Base-by-base conservation (phyloP, 164 flowering plant genomes). In the Dillenia turbinata region DNA sequence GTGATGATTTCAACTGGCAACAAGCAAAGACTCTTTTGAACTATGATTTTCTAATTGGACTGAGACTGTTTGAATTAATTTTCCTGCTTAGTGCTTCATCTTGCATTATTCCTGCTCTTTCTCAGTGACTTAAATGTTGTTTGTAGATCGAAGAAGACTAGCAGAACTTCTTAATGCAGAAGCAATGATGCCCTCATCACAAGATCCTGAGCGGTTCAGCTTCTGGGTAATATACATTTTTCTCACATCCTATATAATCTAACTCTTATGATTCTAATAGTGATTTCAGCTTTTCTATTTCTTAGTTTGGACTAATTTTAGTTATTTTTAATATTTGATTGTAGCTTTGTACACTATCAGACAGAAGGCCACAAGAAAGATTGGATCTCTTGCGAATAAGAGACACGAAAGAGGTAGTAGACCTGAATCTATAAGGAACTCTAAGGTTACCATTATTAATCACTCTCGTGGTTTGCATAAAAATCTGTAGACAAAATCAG, bases 161-260 rank as follows among this genome's bases (percentile, higher is more conserved):
- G 70, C 73, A 14, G 85, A 73, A 62, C 82, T 81, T 16, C 77
- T 73, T 17, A 79, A 77, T 69, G 77, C 76, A n/a, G 97, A 94
- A 72, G 74, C 69, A 10, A 69, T 83, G 80, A 84, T 88, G 87
- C 97, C 97, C 5, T 56, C 82, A 40, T 68, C 77, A 47, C 78
- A 67, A 57, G 92, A 94, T 77, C 96, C 97, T 15, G 96, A 94
- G 74, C 83, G 81, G 60, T 88, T 91, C 75, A 94, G 99, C 75
- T 94, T 89, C 71, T 91, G 99, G 99, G 99, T 94, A 89, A 65
- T 70, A 50, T 52, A 10, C 40, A 11, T 13, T 49, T 49, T 45
- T 2, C 15, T 33, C 24, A 12, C 22, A 43, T 17, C 55, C 15
- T 44, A 3, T 56, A 9, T 24, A 17, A 46, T 19, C 12, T 44